Evolutionary conservation across 768 basidiomycete species (phyloP).

Genomic region (Dacryopinax primogenitus): DNA sequence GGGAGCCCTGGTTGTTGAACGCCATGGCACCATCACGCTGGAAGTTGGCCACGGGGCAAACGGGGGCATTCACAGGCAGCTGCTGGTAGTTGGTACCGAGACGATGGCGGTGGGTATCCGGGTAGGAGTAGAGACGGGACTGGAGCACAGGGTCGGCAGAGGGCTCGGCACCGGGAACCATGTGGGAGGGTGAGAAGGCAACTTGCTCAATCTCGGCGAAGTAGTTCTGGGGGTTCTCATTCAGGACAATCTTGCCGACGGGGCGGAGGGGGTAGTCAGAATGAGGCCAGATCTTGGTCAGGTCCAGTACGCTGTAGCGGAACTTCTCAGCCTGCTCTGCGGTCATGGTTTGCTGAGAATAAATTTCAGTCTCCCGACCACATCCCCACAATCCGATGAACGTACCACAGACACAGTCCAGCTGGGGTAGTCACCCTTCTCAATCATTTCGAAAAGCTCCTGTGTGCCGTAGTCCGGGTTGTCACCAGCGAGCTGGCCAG

Average conservation of each 20-base stretch:
- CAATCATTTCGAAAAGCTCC: constrained; percentile 34
- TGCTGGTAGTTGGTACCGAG: constrained; percentile 42
- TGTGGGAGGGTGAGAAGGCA: constrained; percentile 82
- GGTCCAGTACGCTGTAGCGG: constrained; percentile 71
- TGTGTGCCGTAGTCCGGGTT: constrained; percentile 33
- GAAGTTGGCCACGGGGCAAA: constrained; percentile 72
- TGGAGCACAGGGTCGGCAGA: constrained; percentile 88
- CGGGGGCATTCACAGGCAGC: constrained; percentile 73
- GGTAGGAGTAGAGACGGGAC: constrained; percentile 87
- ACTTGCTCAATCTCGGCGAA: constrained; percentile 34
- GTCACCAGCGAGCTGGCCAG: constrained; percentile 50
- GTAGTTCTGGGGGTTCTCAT: constrained; percentile 30
- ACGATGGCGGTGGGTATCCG: constrained; percentile 28
- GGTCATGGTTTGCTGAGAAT: constrained; percentile 73
- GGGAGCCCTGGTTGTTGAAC: constrained; percentile 63
- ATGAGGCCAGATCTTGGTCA: constrained; percentile 49
- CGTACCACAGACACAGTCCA: constrained; percentile 24
- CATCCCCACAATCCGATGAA: background rate
- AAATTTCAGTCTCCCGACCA: constrained; percentile 2
- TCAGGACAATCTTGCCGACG: constrained; percentile 30
- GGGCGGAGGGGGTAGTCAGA: constrained; percentile 28
- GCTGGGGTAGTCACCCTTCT: constrained; percentile 27
- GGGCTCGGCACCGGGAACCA: constrained; percentile 77
- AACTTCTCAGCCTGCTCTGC: constrained; percentile 78
- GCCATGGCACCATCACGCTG: constrained; percentile 69